These are phyloP conservation scores for Colletotrichum noveboracense DNA, from an alignment of 2,329 filamentous ascomycete species.

Conservation along the genomic window DNA sequence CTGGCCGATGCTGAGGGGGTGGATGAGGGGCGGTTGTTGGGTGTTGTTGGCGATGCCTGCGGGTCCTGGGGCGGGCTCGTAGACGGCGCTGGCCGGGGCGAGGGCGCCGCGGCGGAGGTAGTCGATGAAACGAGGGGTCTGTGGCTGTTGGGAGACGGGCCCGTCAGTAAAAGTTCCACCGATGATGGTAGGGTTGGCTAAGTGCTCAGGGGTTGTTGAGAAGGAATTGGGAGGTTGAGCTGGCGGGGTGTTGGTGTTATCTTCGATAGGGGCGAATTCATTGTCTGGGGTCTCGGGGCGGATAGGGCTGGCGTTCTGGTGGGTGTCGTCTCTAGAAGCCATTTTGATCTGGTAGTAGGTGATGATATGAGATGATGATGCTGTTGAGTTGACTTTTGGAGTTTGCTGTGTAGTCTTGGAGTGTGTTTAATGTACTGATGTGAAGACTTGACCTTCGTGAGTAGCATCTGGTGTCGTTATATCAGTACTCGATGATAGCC, in stretches of 20 bases:
- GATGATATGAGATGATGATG: rapidly evolving
- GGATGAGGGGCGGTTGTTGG: not conserved
- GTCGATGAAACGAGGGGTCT: not conserved
- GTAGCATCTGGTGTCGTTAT: not conserved
- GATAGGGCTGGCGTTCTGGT: not conserved
- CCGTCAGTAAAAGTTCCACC: not conserved
- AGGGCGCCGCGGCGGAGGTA: not conserved
- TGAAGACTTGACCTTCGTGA: not conserved
- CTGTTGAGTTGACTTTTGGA: rapidly evolving
- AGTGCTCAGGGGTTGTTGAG: not conserved
- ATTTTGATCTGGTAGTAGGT: rapidly evolving
- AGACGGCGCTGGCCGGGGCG: not conserved
- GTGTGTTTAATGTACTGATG: not conserved
- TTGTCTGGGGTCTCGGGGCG: not conserved
- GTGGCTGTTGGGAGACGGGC: not conserved
- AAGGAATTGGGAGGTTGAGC: not conserved
- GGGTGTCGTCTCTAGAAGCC: not conserved
- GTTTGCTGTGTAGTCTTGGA: rapidly evolving
- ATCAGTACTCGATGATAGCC: rapidly evolving
- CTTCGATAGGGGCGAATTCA: not conserved
- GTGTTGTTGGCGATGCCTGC: not conserved
- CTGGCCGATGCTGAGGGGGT: not conserved
- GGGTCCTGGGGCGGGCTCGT: not conserved
- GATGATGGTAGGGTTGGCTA: not conserved
- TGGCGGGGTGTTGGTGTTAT: not conserved